Percentiles rank a stretch among this genome's conserved stretches.
Evolutionary conservation across 2,329 filamentous ascomycete species (phyloP).

Genomic region (Monosporascus sp.): DNA sequence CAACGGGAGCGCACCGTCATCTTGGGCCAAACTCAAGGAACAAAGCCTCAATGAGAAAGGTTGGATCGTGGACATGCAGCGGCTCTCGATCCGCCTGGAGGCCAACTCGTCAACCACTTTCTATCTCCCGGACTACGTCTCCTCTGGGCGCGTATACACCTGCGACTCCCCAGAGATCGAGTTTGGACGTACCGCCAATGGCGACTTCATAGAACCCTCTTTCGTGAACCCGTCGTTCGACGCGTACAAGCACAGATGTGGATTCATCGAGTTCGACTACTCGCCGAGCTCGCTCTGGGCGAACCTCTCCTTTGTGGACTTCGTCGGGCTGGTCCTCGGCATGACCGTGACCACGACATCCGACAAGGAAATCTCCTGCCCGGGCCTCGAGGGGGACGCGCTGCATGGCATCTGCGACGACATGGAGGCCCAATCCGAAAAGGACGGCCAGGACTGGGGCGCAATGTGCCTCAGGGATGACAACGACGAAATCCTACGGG

Average conservation of each 20-base stretch:
- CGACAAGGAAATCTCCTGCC: slow-evolving; percentile 25
- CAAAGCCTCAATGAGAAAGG: no score
- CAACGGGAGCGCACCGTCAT: no score
- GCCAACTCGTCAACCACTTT: no score
- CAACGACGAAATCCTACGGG: slow-evolving; percentile 18
- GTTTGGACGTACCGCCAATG: slow-evolving; percentile 7
- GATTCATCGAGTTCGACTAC: slow-evolving; percentile 19
- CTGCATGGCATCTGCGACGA: slow-evolving; percentile 46
- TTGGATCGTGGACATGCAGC: no score
- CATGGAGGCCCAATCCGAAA: slow-evolving; percentile 41
- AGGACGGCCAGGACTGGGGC: slow-evolving; percentile 49
- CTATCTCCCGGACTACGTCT: no score
- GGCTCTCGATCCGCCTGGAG: no score
- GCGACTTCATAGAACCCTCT: slow-evolving; percentile 26
- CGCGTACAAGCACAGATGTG: slow-evolving; percentile 12
- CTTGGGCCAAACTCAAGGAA: no score
- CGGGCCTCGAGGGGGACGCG: slow-evolving; percentile 46
- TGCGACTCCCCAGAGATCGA: slow-evolving; percentile 23
- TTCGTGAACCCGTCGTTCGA: slow-evolving; percentile 14
- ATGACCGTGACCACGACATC: slow-evolving; percentile 33
- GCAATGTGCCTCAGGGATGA: slow-evolving; percentile 30
- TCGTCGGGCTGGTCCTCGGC: slow-evolving; percentile 19
- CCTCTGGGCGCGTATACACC: slow-evolving; percentile 14
- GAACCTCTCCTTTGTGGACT: slow-evolving; percentile 22
- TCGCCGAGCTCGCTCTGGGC: slow-evolving; percentile 12